Evolutionary conservation across 495 filamentous ascomycete genomes (phyloP).

Genomic region (Echria macrotheca): DNA sequence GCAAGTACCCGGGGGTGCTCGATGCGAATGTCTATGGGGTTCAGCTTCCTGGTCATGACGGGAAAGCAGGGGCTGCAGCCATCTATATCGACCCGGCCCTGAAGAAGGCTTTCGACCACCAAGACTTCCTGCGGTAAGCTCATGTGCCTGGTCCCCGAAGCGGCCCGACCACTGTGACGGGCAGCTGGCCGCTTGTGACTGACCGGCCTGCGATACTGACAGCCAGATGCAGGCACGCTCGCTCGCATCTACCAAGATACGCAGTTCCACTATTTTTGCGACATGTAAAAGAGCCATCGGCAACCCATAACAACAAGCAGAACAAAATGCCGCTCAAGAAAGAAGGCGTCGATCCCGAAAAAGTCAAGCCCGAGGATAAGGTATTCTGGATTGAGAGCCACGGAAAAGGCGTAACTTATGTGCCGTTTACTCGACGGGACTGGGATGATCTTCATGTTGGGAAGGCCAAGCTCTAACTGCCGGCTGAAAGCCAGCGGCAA

Average conservation of each 20-base stretch:
- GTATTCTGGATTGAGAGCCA: slow-evolving; percentile 53
- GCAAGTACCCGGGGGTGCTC: slow-evolving; percentile 56
- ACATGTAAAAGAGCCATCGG: slow-evolving; percentile 50
- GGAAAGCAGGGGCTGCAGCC: slow-evolving; percentile 65
- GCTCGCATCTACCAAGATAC: slow-evolving; percentile 60
- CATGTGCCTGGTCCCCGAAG: too few relatives aligned
- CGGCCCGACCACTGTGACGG: too few relatives aligned
- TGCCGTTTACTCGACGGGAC: slow-evolving; percentile 51
- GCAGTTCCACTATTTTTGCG: slow-evolving; percentile 74
- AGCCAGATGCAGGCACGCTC: slow-evolving; percentile 44
- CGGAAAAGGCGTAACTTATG: slow-evolving; percentile 45
- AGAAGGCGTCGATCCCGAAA: slow-evolving; percentile 63
- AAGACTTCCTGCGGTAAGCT: slow-evolving; percentile 44
- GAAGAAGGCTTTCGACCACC: slow-evolving; percentile 46
- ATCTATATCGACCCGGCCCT: slow-evolving; percentile 40
- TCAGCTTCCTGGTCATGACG: slow-evolving; percentile 62
- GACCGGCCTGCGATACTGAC: too few relatives aligned
- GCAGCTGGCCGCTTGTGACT: too few relatives aligned
- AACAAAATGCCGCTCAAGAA: slow-evolving; percentile 68
- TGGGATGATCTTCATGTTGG: slow-evolving; percentile 52
- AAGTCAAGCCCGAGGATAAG: slow-evolving; percentile 44
- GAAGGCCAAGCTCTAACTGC: slow-evolving; percentile 48
- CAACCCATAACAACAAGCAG: slow-evolving; percentile 82
- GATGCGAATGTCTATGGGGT: slow-evolving; percentile 83
- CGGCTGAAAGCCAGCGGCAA: too few relatives aligned